Conservation (phyloP, 2,329 filamentous ascomycete species). For the Helminthosporium solani region DNA sequence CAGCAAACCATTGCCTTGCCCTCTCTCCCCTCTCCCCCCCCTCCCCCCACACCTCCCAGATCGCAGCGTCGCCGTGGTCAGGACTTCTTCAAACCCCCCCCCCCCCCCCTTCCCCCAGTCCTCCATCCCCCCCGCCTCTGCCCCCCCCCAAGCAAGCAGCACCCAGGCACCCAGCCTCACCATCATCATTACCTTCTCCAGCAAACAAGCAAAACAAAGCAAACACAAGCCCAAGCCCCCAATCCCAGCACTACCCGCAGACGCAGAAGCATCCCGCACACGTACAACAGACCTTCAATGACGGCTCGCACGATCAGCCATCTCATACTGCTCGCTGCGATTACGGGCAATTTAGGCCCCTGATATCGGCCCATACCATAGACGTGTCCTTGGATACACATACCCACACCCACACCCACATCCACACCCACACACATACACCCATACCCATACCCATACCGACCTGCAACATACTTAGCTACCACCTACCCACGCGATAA, state of each 20-base stretch:
- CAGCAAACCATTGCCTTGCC: no score
- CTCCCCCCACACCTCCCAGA: conserved; percentile 26
- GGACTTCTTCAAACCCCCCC: background rate
- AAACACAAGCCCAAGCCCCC: no score
- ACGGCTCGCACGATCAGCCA: conserved; percentile 45
- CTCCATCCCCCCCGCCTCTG: conserved; percentile 3
- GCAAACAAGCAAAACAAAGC: no score
- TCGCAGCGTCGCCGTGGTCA: conserved; percentile 11
- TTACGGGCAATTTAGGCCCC: conserved; percentile 42
- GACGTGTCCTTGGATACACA: no score
- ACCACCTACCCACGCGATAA: conserved; percentile 47
- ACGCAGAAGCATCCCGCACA: no score
- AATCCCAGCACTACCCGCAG: no score
- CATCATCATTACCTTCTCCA: no score
- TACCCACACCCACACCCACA: background rate
- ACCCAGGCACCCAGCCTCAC: no score
- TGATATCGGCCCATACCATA: conserved; percentile 19
- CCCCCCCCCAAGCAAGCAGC: no score
- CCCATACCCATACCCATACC: background rate
- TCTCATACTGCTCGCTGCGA: conserved; percentile 45
- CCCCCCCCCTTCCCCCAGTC: background rate
- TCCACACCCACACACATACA: no score
- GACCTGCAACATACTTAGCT: no score
- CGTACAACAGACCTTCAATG: conserved; percentile 45
- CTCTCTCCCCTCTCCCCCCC: no score